These are phyloP conservation scores for Salinomyces thailandicus DNA, from an alignment of 2,329 filamentous ascomycete species.

Conservation along the genomic window DNA sequence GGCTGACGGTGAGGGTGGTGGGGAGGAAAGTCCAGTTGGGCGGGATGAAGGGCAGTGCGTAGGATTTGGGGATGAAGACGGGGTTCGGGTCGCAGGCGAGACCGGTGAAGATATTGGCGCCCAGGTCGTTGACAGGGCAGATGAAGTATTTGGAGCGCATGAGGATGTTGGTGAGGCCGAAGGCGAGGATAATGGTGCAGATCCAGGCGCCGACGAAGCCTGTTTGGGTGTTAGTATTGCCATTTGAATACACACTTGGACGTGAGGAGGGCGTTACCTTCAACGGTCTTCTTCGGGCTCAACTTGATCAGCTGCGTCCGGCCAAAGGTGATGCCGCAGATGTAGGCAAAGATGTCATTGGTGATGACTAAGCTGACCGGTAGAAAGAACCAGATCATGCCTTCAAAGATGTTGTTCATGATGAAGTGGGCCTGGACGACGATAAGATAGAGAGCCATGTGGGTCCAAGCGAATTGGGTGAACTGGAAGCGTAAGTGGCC, in stretches of 20 bases:
- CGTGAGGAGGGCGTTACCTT: constrained; percentile 32
- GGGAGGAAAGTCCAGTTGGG: constrained; percentile 59
- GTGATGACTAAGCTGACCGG: constrained; percentile 91
- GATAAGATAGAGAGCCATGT: constrained; percentile 97
- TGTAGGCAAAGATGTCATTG: constrained; percentile 97
- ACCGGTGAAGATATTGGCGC: constrained; percentile 84
- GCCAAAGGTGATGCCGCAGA: constrained; percentile 94
- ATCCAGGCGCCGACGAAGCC: constrained; percentile 95
- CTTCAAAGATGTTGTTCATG: constrained; percentile 99
- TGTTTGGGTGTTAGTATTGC: constrained; percentile 6
- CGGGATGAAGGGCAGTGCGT: constrained; percentile 49
- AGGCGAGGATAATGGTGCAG: constrained; percentile 80
- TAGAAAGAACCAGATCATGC: constrained; percentile 99
- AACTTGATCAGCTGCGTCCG: constrained; percentile 95
- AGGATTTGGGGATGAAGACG: constrained; percentile 71
- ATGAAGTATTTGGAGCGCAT: constrained; percentile 95
- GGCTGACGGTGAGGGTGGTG: constrained; percentile 65
- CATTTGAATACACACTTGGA: not conserved
- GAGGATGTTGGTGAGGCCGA: constrained; percentile 70
- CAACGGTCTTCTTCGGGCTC: constrained; percentile 97
- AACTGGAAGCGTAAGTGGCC: constrained; percentile 98
- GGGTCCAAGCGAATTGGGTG: constrained; percentile 97
- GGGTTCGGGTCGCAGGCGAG: constrained; percentile 85
- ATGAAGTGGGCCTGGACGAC: constrained; percentile 97
- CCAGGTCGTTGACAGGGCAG: constrained; percentile 92